These are phyloP conservation scores for Globisporangium lucens DNA, from an alignment of 352 stramenopile genomes.

Conservation along the genomic window DNA sequence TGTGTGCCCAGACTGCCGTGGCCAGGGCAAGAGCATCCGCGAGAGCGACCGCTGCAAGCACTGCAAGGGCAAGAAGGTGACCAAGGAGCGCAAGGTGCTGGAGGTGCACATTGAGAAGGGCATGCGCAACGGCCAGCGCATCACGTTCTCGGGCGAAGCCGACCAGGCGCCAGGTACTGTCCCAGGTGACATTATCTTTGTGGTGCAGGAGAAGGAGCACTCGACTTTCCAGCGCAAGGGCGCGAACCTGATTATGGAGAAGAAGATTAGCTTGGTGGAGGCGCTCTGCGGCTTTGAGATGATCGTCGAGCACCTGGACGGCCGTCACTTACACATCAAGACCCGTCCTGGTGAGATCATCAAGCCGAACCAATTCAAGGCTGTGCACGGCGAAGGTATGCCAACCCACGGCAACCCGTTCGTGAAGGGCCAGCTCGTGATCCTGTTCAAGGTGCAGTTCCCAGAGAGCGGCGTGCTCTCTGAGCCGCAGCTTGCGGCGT, in stretches of 20 bases:
- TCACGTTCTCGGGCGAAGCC: slow-evolving; percentile 95
- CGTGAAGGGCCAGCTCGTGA: slow-evolving; percentile 97
- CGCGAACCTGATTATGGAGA: slow-evolving; percentile 95
- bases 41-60: slow-evolving; percentile 92
- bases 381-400: slow-evolving; percentile 97
- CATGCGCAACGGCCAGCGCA: slow-evolving; percentile 96
- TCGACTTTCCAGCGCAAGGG: slow-evolving; percentile 95
- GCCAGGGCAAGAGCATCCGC: slow-evolving; percentile 93
- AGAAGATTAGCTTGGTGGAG: slow-evolving; percentile 95
- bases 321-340: slow-evolving; percentile 91
- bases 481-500: slow-evolving; percentile 78
- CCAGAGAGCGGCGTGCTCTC: slow-evolving; percentile 86
- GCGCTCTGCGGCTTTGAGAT: slow-evolving; percentile 90
- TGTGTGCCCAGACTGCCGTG: slow-evolving; percentile 91
- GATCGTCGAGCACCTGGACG: slow-evolving; percentile 93
- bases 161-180: slow-evolving; percentile 94
- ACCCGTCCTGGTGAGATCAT: slow-evolving; percentile 92
- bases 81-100: slow-evolving; percentile 97
- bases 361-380: slow-evolving; percentile 91
- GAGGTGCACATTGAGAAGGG: slow-evolving; percentile 99
- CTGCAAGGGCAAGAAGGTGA: slow-evolving; percentile 93
- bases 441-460: slow-evolving; percentile 98
- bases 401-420: slow-evolving; percentile 97
- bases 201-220: slow-evolving; percentile 98
- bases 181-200: slow-evolving; percentile 95